A percentile compares a stretch with the other conserved stretches of the same genome.
Evolutionary conservation across 306 rosid genomes (phyloP).

Genomic region (Abrus pulchellus): DNA sequence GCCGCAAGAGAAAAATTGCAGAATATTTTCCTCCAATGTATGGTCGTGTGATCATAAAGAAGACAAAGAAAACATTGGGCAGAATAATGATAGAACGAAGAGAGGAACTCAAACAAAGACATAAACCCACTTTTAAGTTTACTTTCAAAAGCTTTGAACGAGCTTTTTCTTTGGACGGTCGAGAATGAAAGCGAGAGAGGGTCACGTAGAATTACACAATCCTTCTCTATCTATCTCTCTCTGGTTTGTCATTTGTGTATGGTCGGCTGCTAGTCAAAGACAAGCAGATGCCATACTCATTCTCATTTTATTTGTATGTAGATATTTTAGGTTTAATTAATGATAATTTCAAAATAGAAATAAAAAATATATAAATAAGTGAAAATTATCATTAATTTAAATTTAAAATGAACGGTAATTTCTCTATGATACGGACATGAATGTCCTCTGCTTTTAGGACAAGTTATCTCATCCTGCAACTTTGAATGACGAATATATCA

Average conservation of each 20-base stretch:
- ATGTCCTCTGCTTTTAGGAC: slow-evolving; percentile 21
- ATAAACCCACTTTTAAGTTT: slow-evolving; percentile 55
- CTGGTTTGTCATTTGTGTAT: neutral
- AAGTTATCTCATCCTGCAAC: slow-evolving; percentile 11
- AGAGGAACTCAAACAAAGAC: slow-evolving; percentile 49
- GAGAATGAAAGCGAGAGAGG: slow-evolving; percentile 51
- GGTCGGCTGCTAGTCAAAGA: slow-evolving; percentile 50
- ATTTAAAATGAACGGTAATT: neutral
- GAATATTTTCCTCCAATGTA: slow-evolving; percentile 6
- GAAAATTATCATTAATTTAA: neutral
- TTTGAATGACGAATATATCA: neutral
- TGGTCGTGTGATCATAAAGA: neutral
- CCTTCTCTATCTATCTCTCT: neutral
- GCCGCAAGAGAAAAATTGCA: slow-evolving; percentile 35
- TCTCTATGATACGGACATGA: neutral
- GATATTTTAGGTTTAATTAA: neutral
- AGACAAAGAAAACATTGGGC: neutral
- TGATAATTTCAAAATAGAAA: neutral
- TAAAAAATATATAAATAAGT: neutral
- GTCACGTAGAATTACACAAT: neutral
- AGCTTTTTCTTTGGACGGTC: slow-evolving; percentile 85
- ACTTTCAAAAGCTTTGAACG: slow-evolving; percentile 54
- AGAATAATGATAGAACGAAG: neutral
- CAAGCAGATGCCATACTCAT: neutral
- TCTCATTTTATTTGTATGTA: neutral